Evolutionary conservation across 2,329 filamentous ascomycete species (phyloP).

Genomic region (Calycina marina): DNA sequence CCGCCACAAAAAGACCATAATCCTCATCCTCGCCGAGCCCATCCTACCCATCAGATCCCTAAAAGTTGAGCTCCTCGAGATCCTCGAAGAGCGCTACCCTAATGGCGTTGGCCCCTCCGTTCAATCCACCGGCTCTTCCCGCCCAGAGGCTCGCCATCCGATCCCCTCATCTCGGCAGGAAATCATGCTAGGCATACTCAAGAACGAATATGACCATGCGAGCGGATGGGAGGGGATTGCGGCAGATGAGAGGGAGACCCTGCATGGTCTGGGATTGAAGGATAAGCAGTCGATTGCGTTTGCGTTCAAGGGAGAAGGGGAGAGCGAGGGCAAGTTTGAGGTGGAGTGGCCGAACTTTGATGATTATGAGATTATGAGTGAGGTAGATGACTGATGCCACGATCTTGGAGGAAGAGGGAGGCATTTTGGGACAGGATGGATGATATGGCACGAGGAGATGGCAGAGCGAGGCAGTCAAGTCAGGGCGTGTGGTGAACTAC

Average conservation of each 20-base stretch:
- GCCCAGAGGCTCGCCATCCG: not conserved
- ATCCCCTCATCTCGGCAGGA: conserved; percentile 25
- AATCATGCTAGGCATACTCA: conserved; percentile 31
- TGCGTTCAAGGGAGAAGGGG: conserved; percentile 20
- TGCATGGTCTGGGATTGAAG: conserved; percentile 23
- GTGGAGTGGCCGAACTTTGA: conserved; percentile 11
- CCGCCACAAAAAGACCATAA: conserved; percentile 57
- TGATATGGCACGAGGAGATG: too few species aligned
- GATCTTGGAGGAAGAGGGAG: too few species aligned
- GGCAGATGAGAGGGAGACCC: conserved; percentile 19
- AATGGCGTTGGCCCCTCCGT: conserved; percentile 28
- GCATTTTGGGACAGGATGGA: too few species aligned
- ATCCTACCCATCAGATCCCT: conserved; percentile 40
- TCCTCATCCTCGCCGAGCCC: conserved; percentile 51
- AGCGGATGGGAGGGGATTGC: conserved; percentile 34
- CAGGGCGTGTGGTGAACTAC: too few species aligned
- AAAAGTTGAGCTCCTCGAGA: conserved; percentile 40
- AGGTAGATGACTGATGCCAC: too few species aligned
- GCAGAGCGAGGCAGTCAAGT: too few species aligned
- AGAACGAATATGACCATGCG: conserved; percentile 31
- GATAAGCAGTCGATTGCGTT: conserved; percentile 28
- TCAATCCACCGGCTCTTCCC: conserved; percentile 17
- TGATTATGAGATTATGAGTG: too few species aligned
- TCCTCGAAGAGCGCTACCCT: conserved; percentile 43
- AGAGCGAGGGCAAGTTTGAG: conserved; percentile 9